Conservation (phyloP, 805 yeast genomes). For the Lipomyces orientalis region DNA sequence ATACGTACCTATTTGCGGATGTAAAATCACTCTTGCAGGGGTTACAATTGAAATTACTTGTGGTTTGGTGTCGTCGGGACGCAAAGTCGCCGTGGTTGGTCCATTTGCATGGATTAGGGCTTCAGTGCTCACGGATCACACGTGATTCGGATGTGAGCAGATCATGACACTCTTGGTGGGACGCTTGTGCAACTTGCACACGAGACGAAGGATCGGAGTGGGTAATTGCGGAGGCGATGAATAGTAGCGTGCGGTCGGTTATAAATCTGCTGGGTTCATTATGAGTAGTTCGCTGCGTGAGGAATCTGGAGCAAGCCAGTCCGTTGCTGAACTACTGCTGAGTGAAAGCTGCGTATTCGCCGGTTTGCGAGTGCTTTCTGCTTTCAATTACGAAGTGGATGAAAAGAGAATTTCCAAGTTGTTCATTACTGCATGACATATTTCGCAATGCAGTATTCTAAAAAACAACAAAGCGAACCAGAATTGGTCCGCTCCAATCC, state of each 20-base stretch:
- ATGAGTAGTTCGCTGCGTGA: too few species aligned
- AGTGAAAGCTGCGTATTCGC: neutral
- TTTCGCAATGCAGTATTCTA: neutral
- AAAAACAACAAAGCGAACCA: neutral
- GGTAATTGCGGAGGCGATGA: too few species aligned
- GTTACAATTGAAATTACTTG: neutral
- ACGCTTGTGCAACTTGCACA: too few species aligned
- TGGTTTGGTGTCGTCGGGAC: neutral
- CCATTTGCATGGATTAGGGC: neutral
- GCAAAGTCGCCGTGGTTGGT: neutral
- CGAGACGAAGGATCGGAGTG: too few species aligned
- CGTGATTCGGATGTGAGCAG: too few species aligned
- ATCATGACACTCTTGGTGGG: too few species aligned
- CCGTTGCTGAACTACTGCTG: too few species aligned
- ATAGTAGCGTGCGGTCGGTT: too few species aligned
- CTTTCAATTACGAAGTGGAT: neutral
- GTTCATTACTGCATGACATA: neutral
- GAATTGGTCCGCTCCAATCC: neutral
- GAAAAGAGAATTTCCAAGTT: neutral
- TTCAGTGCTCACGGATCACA: too few species aligned
- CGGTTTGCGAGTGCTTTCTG: neutral
- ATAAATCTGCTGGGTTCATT: too few species aligned
- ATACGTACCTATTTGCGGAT: neutral
- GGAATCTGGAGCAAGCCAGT: too few species aligned
- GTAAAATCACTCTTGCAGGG: neutral